Percentiles rank a stretch among this genome's conserved stretches.
phyloP scores from a whole-genome alignment of 1,139 yeast genomes.

The Blastobotrys aristatus region DNA sequence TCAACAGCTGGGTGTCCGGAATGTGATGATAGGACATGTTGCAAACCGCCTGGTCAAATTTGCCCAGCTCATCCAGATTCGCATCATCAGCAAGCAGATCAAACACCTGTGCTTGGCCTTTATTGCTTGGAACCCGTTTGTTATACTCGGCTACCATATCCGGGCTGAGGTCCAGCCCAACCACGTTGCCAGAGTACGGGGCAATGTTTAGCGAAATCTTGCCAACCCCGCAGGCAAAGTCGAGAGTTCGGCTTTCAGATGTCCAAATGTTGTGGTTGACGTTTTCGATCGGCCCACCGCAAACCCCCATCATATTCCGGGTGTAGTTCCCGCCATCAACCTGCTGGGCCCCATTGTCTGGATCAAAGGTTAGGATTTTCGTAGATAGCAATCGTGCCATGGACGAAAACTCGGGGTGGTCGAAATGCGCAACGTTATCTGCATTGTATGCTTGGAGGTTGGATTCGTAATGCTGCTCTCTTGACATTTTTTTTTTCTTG shows the following conservation, averaged over 20 bases:
- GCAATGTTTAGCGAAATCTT: slow-evolving; percentile 24
- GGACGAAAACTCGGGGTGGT: slow-evolving; percentile 1
- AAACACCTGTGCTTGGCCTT: background rate
- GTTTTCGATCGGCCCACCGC: background rate
- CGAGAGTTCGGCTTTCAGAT: slow-evolving; percentile 19
- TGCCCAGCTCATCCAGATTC: background rate
- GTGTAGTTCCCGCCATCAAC: background rate
- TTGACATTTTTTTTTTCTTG: background rate
- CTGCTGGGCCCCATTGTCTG: slow-evolving; percentile 3
- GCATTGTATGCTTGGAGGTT: slow-evolving; percentile 13
- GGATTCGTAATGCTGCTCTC: slow-evolving; percentile 7
- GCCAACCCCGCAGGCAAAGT: slow-evolving; percentile 33
- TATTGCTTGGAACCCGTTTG: background rate
- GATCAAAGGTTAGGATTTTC: slow-evolving; percentile 5
- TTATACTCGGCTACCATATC: slow-evolving; percentile 20
- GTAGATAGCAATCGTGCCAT: background rate
- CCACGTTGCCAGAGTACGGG: slow-evolving; percentile 22
- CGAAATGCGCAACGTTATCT: slow-evolving; percentile 7
- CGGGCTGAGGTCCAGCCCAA: slow-evolving; percentile 30
- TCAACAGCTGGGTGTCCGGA: slow-evolving; percentile 22
- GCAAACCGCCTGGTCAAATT: slow-evolving; percentile 28
- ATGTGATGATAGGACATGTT: slow-evolving; percentile 31
- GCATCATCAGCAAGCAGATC: slow-evolving; percentile 7
- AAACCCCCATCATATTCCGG: background rate
- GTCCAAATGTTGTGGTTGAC: slow-evolving; percentile 5